Conservation (phyloP, 495 filamentous ascomycete genomes). For the Hyaloscypha bicolor region DNA sequence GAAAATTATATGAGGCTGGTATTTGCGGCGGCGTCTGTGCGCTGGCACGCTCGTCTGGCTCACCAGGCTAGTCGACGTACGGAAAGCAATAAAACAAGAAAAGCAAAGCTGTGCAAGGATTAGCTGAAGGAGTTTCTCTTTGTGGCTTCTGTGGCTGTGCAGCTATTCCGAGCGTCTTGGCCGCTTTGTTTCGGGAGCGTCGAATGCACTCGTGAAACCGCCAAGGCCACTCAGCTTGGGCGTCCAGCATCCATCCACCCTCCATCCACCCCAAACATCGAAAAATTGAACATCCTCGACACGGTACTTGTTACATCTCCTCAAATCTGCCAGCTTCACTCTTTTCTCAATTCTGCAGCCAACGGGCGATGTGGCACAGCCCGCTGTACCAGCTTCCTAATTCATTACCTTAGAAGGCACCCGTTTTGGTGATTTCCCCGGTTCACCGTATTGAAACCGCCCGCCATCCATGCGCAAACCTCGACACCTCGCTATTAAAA, state of each 20-base stretch:
- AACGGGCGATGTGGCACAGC: not conserved
- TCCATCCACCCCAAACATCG: not conserved
- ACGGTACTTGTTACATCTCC: not conserved
- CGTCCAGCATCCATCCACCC: not conserved
- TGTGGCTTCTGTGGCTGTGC: not conserved
- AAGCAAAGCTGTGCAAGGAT: not conserved
- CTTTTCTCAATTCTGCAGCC: not conserved
- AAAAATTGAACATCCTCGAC: not conserved
- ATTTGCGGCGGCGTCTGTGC: no score
- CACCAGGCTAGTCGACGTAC: no score
- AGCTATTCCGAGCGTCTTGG: not conserved
- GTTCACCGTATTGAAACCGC: conserved; percentile 12
- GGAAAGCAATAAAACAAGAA: no score
- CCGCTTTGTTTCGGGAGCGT: not conserved
- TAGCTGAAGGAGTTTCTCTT: no score
- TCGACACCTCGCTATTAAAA: conserved; percentile 7
- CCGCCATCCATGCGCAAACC: conserved; percentile 25
- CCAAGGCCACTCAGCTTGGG: not conserved
- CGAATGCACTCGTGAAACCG: not conserved
- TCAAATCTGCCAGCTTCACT: not conserved
- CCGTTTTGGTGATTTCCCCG: not conserved
- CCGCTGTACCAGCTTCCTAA: not conserved
- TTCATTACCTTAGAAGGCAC: not conserved
- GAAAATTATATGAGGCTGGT: not conserved
- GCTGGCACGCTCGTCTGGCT: no score